Conservation (phyloP, 768 basidiomycete genomes). For the Kwoniella newhampshirensis region DNA sequence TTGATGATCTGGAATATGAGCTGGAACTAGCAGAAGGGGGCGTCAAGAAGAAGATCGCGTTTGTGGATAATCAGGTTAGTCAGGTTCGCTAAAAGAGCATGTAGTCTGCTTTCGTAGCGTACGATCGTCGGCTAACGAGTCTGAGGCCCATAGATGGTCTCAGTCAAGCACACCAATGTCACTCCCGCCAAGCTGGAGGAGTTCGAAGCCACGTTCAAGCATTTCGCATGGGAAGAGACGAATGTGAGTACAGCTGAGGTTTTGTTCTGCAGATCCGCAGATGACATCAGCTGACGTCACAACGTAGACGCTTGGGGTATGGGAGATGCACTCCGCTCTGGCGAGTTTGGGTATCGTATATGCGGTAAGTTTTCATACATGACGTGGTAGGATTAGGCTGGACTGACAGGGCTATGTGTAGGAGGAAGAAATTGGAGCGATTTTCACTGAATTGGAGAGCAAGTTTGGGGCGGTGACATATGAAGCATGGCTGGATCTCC, state of each 20-base stretch:
- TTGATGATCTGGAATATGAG: constrained; percentile 86
- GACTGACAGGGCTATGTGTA: constrained; percentile 37
- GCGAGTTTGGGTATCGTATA: constrained; percentile 93
- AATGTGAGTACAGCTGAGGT: constrained; percentile 56
- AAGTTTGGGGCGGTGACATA: constrained; percentile 88
- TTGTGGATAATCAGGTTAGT: constrained; percentile 90
- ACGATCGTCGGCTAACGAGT: background rate
- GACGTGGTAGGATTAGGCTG: background rate
- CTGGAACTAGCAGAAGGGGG: constrained; percentile 76
- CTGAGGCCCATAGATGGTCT: constrained; percentile 69
- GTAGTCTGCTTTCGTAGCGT: background rate
- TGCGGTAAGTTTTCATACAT: constrained; percentile 59
- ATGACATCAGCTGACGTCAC: background rate
- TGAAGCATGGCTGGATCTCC: constrained; percentile 88
- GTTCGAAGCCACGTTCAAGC: constrained; percentile 84
- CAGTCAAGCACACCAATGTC: constrained; percentile 87
- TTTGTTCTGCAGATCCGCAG: background rate
- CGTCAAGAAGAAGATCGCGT: constrained; percentile 84
- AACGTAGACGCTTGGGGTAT: constrained; percentile 64
- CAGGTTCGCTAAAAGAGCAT: background rate
- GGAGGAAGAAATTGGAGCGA: constrained; percentile 83
- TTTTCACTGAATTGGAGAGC: constrained; percentile 73
- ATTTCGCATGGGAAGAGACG: constrained; percentile 90
- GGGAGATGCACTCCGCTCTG: constrained; percentile 87
- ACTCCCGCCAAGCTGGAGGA: constrained; percentile 65